These are phyloP conservation scores for Ettlia oleoabundans DNA, from an alignment of 139 green algal genomes.

Conservation along the genomic window DNA sequence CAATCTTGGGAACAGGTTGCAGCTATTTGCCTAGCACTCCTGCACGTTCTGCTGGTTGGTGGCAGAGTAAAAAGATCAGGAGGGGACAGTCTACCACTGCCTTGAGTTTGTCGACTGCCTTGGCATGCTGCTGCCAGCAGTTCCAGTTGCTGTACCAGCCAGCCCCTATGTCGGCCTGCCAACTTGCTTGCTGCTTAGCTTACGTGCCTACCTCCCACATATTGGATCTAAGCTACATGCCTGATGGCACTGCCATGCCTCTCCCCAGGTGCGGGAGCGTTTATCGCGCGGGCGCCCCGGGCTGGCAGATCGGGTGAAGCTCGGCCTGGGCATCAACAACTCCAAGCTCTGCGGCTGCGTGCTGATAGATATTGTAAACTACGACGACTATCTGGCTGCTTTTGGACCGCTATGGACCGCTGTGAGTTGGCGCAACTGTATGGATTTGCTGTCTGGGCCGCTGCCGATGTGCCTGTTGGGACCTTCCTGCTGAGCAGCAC, in stretches of 20 bases:
- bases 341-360: slow-evolving; percentile 30
- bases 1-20: not conserved
- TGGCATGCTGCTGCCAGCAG: not conserved
- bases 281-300: not conserved
- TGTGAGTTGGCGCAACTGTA: not conserved
- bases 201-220: no score
- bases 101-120: no score
- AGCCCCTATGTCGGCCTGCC: no score
- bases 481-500: no score
- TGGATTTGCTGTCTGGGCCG: not conserved
- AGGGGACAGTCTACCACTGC: no score
- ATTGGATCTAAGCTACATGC: no score
- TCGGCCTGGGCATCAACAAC: slow-evolving; percentile 37
- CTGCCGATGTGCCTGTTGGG: no score
- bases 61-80: no score
- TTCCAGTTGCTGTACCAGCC: not conserved
- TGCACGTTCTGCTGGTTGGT: no score
- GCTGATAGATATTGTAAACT: slow-evolving; percentile 19
- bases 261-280: slow-evolving; percentile 27
- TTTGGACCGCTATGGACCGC: slow-evolving; percentile 19
- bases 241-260: no score
- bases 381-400: slow-evolving; percentile 18
- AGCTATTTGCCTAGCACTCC: no score
- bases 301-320: not conserved
- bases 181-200: no score